These are phyloP conservation scores for Verticillium tricorpus DNA, from an alignment of 2,329 filamentous ascomycete genomes.

Conservation along the genomic window DNA sequence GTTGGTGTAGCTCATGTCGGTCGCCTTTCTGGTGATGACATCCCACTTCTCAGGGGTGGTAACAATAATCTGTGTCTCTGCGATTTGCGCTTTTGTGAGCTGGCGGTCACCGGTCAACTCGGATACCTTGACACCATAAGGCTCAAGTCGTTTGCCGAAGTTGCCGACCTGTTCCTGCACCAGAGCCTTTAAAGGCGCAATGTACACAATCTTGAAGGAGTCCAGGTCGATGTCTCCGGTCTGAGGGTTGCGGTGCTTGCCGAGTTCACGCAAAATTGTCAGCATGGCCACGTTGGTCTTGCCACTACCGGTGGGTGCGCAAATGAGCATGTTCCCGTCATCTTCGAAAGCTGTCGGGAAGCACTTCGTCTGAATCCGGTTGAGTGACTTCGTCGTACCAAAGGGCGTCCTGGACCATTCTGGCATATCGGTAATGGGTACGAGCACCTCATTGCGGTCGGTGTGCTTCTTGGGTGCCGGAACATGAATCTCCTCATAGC, in stretches of 20 bases:
- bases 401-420: conserved; percentile 90
- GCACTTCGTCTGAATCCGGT: conserved; percentile 93
- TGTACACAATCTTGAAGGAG: conserved; percentile 97
- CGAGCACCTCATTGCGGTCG: conserved; percentile 73
- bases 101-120: conserved; percentile 97
- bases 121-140: conserved; percentile 88
- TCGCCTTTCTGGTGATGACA: conserved; percentile 96
- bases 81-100: conserved; percentile 96
- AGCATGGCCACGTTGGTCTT: conserved; percentile 99
- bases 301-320: conserved; percentile 92
- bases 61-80: conserved; percentile 96
- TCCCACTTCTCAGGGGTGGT: conserved; percentile 99
- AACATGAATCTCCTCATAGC: conserved; percentile 97
- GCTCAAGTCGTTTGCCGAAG: conserved; percentile 84
- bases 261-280: conserved; percentile 91
- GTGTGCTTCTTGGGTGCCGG: conserved; percentile 84
- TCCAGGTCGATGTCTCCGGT: conserved; percentile 95
- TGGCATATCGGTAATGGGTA: conserved; percentile 82
- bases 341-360: conserved; percentile 87
- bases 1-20: conserved; percentile 93
- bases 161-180: conserved; percentile 98
- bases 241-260: conserved; percentile 83
- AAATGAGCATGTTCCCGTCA: conserved; percentile 97
- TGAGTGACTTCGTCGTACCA: conserved; percentile 78
- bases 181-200: conserved; percentile 89